phyloP scores from a whole-genome alignment of 768 basidiomycete genomes.

The Lentinula lateritia region DNA sequence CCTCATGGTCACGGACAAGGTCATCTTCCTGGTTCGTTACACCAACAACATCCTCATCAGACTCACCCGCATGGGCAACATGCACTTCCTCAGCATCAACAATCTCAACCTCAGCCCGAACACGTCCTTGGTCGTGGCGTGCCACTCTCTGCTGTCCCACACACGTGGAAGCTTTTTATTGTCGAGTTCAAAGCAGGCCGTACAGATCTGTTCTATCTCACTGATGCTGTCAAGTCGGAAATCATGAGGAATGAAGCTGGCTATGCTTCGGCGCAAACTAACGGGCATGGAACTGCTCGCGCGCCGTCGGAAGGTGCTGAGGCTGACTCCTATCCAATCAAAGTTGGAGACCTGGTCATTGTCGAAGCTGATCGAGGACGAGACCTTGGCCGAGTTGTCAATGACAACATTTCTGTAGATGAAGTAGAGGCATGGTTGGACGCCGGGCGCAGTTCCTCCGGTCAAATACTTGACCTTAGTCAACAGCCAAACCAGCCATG shows the following conservation, averaged over 20 bases:
- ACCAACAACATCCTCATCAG: slow-evolving; percentile 7
- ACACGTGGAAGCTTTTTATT: slow-evolving; percentile 88
- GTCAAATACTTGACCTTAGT: slow-evolving; percentile 38
- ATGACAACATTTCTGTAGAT: slow-evolving; percentile 82
- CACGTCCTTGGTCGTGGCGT: slow-evolving; percentile 74
- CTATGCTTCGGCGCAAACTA: background rate
- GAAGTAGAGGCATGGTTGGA: slow-evolving; percentile 82
- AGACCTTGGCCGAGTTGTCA: slow-evolving; percentile 88
- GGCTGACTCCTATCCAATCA: slow-evolving; percentile 32
- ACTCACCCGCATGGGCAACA: slow-evolving; percentile 7
- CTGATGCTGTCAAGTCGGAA: slow-evolving; percentile 49
- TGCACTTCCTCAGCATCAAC: background rate
- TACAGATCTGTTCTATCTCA: slow-evolving; percentile 90
- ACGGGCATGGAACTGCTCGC: background rate
- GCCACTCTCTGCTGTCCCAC: slow-evolving; percentile 76
- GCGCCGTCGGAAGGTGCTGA: background rate
- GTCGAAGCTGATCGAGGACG: slow-evolving; percentile 95
- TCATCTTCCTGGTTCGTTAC: slow-evolving; percentile 9
- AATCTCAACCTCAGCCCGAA: slow-evolving; percentile 6
- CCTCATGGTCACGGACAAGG: slow-evolving; percentile 12
- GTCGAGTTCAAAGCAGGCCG: slow-evolving; percentile 97
- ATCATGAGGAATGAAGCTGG: slow-evolving; percentile 1
- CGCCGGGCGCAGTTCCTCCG: slow-evolving; percentile 16
- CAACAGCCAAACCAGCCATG: slow-evolving; percentile 13
- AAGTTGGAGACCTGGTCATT: slow-evolving; percentile 88